Conservation (phyloP, 1,284 basidiomycete genomes). For the Abortiporus biennis region DNA sequence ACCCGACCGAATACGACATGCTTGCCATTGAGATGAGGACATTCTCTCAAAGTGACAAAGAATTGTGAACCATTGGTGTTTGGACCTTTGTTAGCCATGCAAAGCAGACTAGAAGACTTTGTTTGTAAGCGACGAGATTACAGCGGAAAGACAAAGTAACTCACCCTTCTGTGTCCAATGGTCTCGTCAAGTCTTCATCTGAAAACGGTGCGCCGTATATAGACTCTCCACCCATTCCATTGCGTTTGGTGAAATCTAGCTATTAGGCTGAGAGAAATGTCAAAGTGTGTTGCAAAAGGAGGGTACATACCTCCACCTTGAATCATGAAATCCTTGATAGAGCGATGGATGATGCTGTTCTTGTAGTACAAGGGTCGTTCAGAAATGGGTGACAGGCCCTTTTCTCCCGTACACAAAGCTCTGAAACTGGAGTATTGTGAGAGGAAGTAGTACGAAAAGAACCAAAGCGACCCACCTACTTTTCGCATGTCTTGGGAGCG, state of each 20-base stretch:
- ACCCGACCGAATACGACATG: constrained; percentile 76
- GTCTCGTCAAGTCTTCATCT: constrained; percentile 69
- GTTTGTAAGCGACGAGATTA: background rate
- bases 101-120: constrained; percentile 45
- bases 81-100: constrained; percentile 82
- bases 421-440: constrained; percentile 57
- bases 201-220: constrained; percentile 73
- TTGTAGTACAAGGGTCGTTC: constrained; percentile 79
- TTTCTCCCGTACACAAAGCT: constrained; percentile 84
- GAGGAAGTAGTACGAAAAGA: constrained; percentile 5
- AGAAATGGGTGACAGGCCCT: constrained; percentile 59
- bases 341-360: constrained; percentile 71
- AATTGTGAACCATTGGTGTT: constrained; percentile 81
- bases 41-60: constrained; percentile 72
- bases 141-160: constrained; percentile 11
- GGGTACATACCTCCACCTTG: constrained; percentile 60
- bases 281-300: background rate
- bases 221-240: constrained; percentile 79
- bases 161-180: constrained; percentile 60
- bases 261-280: background rate
- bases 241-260: constrained; percentile 69
- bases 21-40: constrained; percentile 72
- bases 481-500: constrained; percentile 82
- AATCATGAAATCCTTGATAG: constrained; percentile 86
- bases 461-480: constrained; percentile 41